phyloP scores from a whole-genome alignment of 139 green algal genomes.

The Spirogloea muscicola region DNA sequence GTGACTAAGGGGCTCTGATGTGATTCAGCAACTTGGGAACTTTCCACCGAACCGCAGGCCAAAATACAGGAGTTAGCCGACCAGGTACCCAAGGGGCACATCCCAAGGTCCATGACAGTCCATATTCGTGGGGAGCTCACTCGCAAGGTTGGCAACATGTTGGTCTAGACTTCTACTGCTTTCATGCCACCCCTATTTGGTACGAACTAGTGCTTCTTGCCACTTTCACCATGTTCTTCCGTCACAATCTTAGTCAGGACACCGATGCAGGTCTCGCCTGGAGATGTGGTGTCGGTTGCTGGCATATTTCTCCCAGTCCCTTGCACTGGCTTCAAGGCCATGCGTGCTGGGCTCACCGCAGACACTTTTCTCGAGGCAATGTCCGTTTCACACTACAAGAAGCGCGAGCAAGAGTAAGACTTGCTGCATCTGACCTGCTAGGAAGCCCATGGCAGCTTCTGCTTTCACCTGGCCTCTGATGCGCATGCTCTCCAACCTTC shows the following conservation, averaged over 20 bases:
- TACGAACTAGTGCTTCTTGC: neutral
- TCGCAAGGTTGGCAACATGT: conserved; percentile 55
- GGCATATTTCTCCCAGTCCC: conserved; percentile 92
- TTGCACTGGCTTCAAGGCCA: conserved; percentile 73
- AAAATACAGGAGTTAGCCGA: conserved; percentile 55
- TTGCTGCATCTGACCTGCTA: no score
- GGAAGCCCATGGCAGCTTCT: no score
- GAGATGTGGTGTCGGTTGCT: conserved; percentile 75
- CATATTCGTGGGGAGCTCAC: conserved; percentile 84
- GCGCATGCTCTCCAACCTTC: no score
- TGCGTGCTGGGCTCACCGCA: conserved; percentile 75
- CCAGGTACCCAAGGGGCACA: conserved; percentile 89
- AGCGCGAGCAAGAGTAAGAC: conserved; percentile 43
- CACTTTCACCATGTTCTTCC: neutral
- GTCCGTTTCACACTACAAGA: conserved; percentile 73
- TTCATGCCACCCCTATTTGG: no score
- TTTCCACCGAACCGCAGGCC: conserved; percentile 24
- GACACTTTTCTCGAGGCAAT: conserved; percentile 86
- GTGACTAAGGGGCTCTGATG: no score
- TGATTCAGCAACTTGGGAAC: no score
- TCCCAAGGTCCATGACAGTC: conserved; percentile 82
- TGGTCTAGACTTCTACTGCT: neutral
- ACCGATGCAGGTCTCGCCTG: conserved; percentile 52
- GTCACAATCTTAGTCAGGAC: neutral
- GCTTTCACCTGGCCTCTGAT: no score